Percentiles rank a stretch among this genome's conserved stretches.
These are phyloP conservation scores for Ogataea wickerhamii DNA, from an alignment of 805 yeast species.

Conservation along the genomic window DNA sequence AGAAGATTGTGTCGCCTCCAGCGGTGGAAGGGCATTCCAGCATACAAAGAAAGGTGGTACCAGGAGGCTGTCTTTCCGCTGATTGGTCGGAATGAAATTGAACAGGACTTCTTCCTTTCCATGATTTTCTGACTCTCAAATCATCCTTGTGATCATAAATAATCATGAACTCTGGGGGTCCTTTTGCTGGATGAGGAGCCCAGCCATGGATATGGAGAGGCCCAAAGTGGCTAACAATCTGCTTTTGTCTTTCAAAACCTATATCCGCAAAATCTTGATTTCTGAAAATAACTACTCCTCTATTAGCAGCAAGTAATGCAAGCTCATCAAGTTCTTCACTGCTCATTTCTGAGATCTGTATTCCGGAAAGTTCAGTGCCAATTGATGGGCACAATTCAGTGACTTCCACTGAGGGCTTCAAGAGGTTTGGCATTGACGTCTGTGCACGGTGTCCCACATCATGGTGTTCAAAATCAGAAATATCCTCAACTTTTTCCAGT, in stretches of 20 bases:
- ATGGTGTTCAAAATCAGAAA: conserved; percentile 14
- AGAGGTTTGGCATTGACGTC: conserved; percentile 45
- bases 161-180: conserved; percentile 40
- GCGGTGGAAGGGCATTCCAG: conserved; percentile 38
- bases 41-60: conserved; percentile 46
- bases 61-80: conserved; percentile 65
- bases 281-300: conserved; percentile 66
- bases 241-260: conserved; percentile 44
- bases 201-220: conserved; percentile 61
- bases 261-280: conserved; percentile 60
- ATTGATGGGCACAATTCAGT: conserved; percentile 58
- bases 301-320: conserved; percentile 62
- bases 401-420: conserved; percentile 26
- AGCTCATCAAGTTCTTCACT: conserved; percentile 62
- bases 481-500: conserved; percentile 17
- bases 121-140: conserved; percentile 18
- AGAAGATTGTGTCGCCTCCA: conserved; percentile 77
- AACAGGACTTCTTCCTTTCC: conserved; percentile 33
- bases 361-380: conserved; percentile 59
- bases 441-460: conserved; percentile 40
- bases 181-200: conserved; percentile 47
- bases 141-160: conserved; percentile 37
- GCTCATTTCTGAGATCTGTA: conserved; percentile 55
- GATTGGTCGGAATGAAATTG: conserved; percentile 54
- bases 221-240: conserved; percentile 64